Conservation (phyloP, 805 yeast species). For the Cyberlindnera xishuangbannaensis region DNA sequence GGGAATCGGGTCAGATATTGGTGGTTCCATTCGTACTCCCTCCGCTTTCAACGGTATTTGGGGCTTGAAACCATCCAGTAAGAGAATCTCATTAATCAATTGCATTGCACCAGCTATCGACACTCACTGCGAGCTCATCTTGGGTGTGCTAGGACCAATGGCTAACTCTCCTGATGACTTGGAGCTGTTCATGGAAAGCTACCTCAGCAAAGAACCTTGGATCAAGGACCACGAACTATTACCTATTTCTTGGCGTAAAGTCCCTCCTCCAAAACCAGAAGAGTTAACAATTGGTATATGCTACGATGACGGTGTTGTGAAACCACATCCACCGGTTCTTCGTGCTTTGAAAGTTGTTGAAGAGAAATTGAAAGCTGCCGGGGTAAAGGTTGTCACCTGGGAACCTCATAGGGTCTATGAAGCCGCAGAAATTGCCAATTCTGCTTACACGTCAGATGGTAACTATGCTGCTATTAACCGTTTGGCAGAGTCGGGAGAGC, state of each 20-base stretch:
- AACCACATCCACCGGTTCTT: slow-evolving; percentile 59
- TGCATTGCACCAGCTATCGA: slow-evolving; percentile 9
- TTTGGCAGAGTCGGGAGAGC: slow-evolving; percentile 62
- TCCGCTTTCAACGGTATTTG: slow-evolving; percentile 58
- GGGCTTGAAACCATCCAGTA: slow-evolving; percentile 60
- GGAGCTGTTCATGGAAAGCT: slow-evolving; percentile 59
- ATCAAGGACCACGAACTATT: slow-evolving; percentile 31
- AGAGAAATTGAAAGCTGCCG: slow-evolving; percentile 50
- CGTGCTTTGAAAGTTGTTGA: slow-evolving; percentile 52
- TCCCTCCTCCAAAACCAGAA: slow-evolving; percentile 29
- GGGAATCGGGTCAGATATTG: slow-evolving; percentile 68
- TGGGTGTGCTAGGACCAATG: slow-evolving; percentile 65
- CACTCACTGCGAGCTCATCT: slow-evolving; percentile 45
- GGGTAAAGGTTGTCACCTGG: slow-evolving; percentile 51
- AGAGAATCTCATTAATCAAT: slow-evolving; percentile 38
- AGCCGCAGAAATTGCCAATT: slow-evolving; percentile 53
- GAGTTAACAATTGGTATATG: slow-evolving; percentile 54
- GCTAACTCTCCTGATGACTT: slow-evolving; percentile 60
- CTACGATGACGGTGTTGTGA: slow-evolving; percentile 59
- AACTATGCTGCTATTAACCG: slow-evolving; percentile 48
- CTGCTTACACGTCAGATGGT: slow-evolving; percentile 62
- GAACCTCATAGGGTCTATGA: slow-evolving; percentile 52
- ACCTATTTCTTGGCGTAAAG: slow-evolving; percentile 38
- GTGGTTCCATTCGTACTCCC: slow-evolving; percentile 65
- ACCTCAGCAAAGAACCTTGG: slow-evolving; percentile 51